A percentile compares a stretch with the other conserved stretches of the same genome.
Conservation (phyloP, 768 basidiomycete species). For the Fomitopsis serialis region DNA sequence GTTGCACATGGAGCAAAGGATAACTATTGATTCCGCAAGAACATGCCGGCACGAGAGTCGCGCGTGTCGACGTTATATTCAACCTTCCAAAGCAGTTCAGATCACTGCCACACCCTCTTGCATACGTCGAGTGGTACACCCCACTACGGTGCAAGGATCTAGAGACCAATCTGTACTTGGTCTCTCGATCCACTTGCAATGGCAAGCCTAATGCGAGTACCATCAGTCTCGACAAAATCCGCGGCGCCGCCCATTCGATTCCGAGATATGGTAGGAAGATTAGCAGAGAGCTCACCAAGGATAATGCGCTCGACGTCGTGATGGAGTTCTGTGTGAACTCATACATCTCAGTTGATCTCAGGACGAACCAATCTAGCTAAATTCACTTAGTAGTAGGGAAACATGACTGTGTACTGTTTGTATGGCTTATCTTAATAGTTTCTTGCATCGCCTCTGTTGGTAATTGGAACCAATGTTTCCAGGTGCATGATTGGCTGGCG, state of each 20-base stretch:
- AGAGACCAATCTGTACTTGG: not conserved
- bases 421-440: too few relatives aligned
- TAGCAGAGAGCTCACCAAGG: not conserved
- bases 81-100: slow-evolving; percentile 13
- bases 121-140: slow-evolving; percentile 25
- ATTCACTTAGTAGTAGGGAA: too few relatives aligned
- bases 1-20: too few relatives aligned
- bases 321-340: too few relatives aligned
- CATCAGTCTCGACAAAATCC: not conserved
- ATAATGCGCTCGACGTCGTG: too few relatives aligned
- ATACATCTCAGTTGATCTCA: too few relatives aligned
- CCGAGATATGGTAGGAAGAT: not conserved
- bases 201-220: not conserved
- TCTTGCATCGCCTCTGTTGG: too few relatives aligned
- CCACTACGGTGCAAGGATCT: slow-evolving; percentile 5
- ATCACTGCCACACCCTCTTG: slow-evolving; percentile 12
- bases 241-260: not conserved
- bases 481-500: too few relatives aligned
- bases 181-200: not conserved
- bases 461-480: too few relatives aligned
- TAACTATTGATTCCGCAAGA: not conserved
- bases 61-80: slow-evolving; percentile 24
- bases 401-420: too few relatives aligned
- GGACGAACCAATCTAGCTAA: too few relatives aligned
- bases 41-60: slow-evolving; percentile 19